Evolutionary conservation across 1,284 basidiomycete genomes (phyloP).

Genomic region (Heterobasidion parviporum): DNA sequence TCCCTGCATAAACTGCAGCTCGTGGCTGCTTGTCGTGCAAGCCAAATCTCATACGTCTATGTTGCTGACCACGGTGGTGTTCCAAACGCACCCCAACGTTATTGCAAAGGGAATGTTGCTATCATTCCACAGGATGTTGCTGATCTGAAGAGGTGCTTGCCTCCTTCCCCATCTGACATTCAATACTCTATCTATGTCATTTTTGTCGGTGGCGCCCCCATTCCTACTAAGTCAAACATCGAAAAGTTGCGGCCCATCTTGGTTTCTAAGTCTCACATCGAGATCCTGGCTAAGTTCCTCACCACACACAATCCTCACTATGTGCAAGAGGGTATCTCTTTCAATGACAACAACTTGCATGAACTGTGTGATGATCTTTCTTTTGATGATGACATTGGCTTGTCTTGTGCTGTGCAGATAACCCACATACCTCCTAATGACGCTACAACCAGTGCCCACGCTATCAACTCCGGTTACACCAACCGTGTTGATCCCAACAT

Average conservation of each 20-base stretch:
- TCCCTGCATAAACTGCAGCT: not conserved
- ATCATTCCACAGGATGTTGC: slow-evolving; percentile 1
- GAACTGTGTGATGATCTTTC: not conserved
- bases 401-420: not conserved
- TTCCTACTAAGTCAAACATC: not conserved
- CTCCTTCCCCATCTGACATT: not conserved
- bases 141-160: not conserved
- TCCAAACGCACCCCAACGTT: not conserved
- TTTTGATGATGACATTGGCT: not conserved
- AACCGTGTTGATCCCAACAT: not conserved
- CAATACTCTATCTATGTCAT: not conserved
- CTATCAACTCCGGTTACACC: not conserved
- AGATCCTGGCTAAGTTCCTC: not conserved
- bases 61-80: not conserved
- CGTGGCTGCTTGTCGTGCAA: not conserved
- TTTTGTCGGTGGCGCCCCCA: not conserved
- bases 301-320: not conserved
- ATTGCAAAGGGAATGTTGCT: not conserved
- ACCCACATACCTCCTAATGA: not conserved
- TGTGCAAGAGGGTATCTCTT: not conserved
- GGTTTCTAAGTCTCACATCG: not conserved
- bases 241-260: not conserved
- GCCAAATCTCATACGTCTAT: not conserved
- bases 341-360: not conserved
- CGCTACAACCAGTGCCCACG: not conserved